Base-by-base conservation (phyloP, 2,329 filamentous ascomycete species). In the Cladosporium sp. region DNA sequence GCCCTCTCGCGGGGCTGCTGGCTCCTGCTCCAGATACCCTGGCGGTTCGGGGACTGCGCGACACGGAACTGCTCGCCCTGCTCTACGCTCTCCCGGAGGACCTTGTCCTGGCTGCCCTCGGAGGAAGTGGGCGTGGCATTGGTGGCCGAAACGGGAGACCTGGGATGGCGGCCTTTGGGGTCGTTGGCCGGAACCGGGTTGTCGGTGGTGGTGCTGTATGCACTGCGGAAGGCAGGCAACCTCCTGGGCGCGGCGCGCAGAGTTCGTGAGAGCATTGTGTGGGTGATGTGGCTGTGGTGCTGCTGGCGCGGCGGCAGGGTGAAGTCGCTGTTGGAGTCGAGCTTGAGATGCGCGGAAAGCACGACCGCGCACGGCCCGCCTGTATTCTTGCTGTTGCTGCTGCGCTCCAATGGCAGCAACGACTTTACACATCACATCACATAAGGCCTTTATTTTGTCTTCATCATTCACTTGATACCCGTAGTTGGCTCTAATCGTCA, bases 41-140 rank as follows among this genome's bases (percentile, higher is more conserved):
- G 81, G 69, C 93, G 88, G 83, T 99, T 99, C 26, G 95, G 95
- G 35, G 94, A 92, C 83, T 99, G 95, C 78, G 84, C 80, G 65
- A 85, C 80, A 69, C 87, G 83, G 73, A 82, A 80, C 67, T 83
- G 77, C 79, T 89, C 87, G 23, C 79, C 86, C 57, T 81, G 79
- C 67, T 82, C 81, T 6, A 83, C 79, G 50, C 78, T 78, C 76
- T 90, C 88, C 74, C 85, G 81, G 67, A 89, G 71, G 1, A 82
- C 75, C 49, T 79, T 77, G 72, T 88, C 85, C 69, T 80, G 78
- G n/a, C 77, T 76, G 44, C 81, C 81, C 64, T 78, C 80, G 69
- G 79, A 82, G 70, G 71, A 84, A 69, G 77, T 85, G 73, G 87
- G 83, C 21, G 82, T 76, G 67, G 84, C 85, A 79, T 89, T 89